These are phyloP conservation scores for Talaromyces islandicus DNA, from an alignment of 2,329 filamentous ascomycete genomes.

Conservation along the genomic window DNA sequence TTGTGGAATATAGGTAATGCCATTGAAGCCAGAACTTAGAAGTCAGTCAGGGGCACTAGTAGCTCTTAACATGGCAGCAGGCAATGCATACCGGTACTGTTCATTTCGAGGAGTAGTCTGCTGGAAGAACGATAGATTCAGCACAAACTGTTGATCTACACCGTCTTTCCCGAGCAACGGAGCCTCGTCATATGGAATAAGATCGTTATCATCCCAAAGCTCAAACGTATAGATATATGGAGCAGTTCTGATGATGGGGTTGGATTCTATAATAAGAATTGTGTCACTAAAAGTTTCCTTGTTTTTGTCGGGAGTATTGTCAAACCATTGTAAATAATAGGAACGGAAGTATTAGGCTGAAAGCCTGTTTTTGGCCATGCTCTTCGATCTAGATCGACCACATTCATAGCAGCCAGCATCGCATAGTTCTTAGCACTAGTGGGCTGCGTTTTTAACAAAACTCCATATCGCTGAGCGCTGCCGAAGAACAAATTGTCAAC, in stretches of 20 bases:
- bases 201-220: neutral
- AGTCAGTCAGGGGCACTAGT: neutral
- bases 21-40: neutral
- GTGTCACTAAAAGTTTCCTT: neutral
- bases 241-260: neutral
- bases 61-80: too few relatives aligned
- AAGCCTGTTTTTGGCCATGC: neutral
- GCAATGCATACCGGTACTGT: neutral
- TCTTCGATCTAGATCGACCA: neutral
- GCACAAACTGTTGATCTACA: neutral
- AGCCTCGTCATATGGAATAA: neutral
- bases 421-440: neutral
- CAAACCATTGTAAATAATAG: neutral
- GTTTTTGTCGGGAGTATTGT: neutral
- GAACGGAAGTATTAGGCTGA: neutral
- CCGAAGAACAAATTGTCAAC: conserved; percentile 61
- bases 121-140: neutral
- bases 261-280: neutral
- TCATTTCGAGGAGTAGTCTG: neutral
- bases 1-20: neutral
- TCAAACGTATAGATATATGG: neutral
- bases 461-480: conserved; percentile 57
- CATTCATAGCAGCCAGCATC: neutral
- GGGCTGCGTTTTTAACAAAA: conserved; percentile 26
- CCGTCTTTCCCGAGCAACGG: neutral